Evolutionary conservation across 2,329 filamentous ascomycete genomes (phyloP).

Genomic region (Trichoderma oligosporum): DNA sequence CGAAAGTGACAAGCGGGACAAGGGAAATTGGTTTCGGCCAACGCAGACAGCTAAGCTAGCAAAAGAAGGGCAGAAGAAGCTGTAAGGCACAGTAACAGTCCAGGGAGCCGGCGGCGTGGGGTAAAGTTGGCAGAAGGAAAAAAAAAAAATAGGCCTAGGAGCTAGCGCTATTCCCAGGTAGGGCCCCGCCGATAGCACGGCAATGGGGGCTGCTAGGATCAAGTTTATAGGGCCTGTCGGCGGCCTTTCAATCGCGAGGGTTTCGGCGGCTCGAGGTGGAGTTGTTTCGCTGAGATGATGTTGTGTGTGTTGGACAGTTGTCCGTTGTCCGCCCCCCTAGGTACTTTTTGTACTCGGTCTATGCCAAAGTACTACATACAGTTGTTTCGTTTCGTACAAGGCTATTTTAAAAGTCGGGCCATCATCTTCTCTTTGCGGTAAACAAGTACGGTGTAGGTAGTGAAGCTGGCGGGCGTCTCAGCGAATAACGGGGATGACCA

Average conservation of each 20-base stretch:
- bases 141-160: conserved; percentile 12
- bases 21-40: neutral
- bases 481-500: neutral
- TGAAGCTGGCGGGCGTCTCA: neutral
- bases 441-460: neutral
- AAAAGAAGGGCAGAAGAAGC: neutral
- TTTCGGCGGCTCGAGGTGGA: conserved; percentile 12
- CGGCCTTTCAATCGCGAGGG: conserved; percentile 4
- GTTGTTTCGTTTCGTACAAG: neutral
- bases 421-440: conserved; percentile 3
- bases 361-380: neutral
- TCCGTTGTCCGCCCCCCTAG: conserved; percentile 3
- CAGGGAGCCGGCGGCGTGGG: conserved; percentile 17
- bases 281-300: neutral
- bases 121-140: conserved; percentile 12
- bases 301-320: conserved; percentile 7
- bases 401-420: conserved; percentile 18
- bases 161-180: conserved; percentile 16
- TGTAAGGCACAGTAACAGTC: conserved; percentile 18
- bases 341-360: conserved; percentile 5
- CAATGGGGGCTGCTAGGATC: conserved; percentile 16
- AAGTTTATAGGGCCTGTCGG: conserved; percentile 11
- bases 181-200: conserved; percentile 15
- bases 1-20: conserved; percentile 1
- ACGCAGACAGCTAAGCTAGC: conserved; percentile 1